These are phyloP conservation scores for Helotiales sp. DNA, from an alignment of 2,329 filamentous ascomycete genomes.

Conservation along the genomic window DNA sequence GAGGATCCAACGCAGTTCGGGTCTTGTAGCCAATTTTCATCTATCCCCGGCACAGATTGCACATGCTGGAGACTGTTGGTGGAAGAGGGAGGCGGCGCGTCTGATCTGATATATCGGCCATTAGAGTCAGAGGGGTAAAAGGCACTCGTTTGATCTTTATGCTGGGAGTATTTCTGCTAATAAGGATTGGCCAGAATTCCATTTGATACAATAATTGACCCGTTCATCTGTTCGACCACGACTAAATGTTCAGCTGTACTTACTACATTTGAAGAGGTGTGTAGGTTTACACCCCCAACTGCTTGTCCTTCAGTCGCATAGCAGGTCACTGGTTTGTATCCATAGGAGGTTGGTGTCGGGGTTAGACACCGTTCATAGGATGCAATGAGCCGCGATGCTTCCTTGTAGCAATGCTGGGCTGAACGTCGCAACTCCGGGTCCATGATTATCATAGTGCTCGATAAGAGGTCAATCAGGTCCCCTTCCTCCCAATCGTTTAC, in stretches of 20 bases:
- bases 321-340: no score
- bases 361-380: background rate
- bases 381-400: background rate
- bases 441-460: constrained; percentile 1
- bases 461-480: background rate
- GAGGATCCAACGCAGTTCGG: constrained; percentile 5
- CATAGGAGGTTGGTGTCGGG: background rate
- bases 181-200: no score
- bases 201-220: no score
- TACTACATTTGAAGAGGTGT: background rate
- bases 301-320: background rate
- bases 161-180: no score
- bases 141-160: background rate
- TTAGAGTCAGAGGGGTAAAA: background rate
- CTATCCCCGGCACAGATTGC: background rate
- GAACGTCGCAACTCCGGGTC: background rate
- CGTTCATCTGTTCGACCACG: no score
- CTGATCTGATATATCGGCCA: background rate
- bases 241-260: no score
- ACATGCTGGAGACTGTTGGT: background rate
- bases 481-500: constrained; percentile 1
- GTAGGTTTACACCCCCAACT: background rate
- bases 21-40: background rate
- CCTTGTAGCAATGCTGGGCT: background rate
- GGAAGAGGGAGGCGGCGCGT: background rate